Evolutionary conservation across 176 grass and related monocot species (phyloP).

Genomic region (Triticum timopheevii): DNA sequence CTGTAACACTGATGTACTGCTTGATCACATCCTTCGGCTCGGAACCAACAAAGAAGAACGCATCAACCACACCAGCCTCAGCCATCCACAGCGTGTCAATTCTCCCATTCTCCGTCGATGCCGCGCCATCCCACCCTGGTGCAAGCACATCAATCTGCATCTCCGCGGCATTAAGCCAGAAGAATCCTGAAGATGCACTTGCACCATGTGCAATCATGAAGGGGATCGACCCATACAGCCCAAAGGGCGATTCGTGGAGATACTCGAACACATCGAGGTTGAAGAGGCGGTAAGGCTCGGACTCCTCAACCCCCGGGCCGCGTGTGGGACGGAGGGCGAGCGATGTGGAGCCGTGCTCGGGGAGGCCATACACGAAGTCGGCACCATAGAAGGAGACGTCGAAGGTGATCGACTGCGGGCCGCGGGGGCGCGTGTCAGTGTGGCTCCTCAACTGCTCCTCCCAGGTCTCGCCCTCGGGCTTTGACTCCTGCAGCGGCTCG

Average conservation of each 20-base stretch:
- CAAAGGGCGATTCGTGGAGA: slow-evolving; percentile 85
- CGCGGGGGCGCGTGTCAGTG: slow-evolving; percentile 76
- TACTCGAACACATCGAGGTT: slow-evolving; percentile 94
- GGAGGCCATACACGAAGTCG: slow-evolving; percentile 92
- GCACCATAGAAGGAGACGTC: slow-evolving; percentile 85
- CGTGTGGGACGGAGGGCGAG: slow-evolving; percentile 72
- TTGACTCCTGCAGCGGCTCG: slow-evolving; percentile 62
- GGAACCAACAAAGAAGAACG: slow-evolving; percentile 82
- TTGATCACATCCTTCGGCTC: slow-evolving; percentile 74
- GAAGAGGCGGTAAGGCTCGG: slow-evolving; percentile 92
- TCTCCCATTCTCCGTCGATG: slow-evolving; percentile 12
- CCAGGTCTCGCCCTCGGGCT: slow-evolving; percentile 62
- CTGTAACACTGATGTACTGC: slow-evolving; percentile 82
- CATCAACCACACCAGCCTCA: slow-evolving; percentile 83
- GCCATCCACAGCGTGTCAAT: slow-evolving; percentile 88
- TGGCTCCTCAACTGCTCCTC: slow-evolving; percentile 87
- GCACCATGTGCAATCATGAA: slow-evolving; percentile 87
- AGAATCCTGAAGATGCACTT: slow-evolving; percentile 68
- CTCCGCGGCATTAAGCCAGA: slow-evolving; percentile 96
- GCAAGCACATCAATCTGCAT: slow-evolving; percentile 98
- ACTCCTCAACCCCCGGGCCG: slow-evolving; percentile 77
- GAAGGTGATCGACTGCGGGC: slow-evolving; percentile 87
- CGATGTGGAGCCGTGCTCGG: slow-evolving; percentile 75
- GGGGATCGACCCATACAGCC: slow-evolving; percentile 87
- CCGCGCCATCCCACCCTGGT: slow-evolving; percentile 62